Conservation (phyloP, 495 filamentous ascomycete genomes). For the Aspergillus wentii region DNA sequence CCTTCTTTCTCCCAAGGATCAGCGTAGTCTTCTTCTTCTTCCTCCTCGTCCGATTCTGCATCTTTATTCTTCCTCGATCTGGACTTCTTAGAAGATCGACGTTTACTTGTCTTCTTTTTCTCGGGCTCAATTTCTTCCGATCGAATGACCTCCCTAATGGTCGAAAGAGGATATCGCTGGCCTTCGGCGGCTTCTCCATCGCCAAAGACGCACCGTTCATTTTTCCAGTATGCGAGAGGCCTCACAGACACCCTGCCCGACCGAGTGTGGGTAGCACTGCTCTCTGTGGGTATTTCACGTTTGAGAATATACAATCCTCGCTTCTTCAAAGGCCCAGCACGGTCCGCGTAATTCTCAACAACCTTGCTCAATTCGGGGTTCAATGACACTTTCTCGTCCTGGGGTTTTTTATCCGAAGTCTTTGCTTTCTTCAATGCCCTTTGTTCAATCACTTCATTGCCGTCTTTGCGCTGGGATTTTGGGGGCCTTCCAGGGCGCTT, state of each 20-base stretch:
- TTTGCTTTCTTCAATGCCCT: constrained; percentile 34
- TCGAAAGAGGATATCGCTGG: constrained; percentile 53
- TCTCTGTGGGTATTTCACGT: constrained; percentile 55
- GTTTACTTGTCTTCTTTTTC: constrained; percentile 27
- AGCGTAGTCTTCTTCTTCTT: constrained; percentile 45
- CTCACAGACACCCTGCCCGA: constrained; percentile 57
- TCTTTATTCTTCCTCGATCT: constrained; percentile 31
- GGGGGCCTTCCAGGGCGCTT: constrained; percentile 31
- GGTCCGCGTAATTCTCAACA: constrained; percentile 39
- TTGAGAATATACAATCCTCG: constrained; percentile 68
- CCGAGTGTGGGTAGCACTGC: constrained; percentile 44
- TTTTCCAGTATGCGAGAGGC: constrained; percentile 83
- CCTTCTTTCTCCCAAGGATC: constrained; percentile 58
- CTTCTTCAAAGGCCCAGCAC: constrained; percentile 41
- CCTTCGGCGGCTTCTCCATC: constrained; percentile 49
- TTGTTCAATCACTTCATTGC: constrained; percentile 19
- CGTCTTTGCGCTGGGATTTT: constrained; percentile 17
- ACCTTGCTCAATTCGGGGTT: constrained; percentile 35
- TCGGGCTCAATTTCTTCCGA: constrained; percentile 56
- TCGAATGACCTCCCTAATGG: constrained; percentile 70
- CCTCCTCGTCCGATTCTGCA: constrained; percentile 24
- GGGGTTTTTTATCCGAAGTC: constrained; percentile 11
- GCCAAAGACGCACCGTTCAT: constrained; percentile 70
- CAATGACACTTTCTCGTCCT: constrained; percentile 9
- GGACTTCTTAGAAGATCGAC: constrained; percentile 26